phyloP scores from a whole-genome alignment of 2,329 filamentous ascomycete species.

The Thermothelomyces thermophilus region DNA sequence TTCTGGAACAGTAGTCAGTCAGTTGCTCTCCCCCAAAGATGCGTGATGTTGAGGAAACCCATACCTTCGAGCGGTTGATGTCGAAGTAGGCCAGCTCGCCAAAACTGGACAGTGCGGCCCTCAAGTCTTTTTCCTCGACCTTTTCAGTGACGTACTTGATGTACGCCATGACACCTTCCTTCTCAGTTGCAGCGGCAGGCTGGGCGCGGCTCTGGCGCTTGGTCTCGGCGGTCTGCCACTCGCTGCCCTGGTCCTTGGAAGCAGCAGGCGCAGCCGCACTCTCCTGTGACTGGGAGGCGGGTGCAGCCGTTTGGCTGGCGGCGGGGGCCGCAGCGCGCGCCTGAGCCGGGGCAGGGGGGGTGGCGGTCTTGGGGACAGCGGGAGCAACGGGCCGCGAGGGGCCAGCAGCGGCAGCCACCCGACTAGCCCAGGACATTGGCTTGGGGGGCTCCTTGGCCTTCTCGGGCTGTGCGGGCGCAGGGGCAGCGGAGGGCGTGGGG shows the following conservation, averaged over 20 bases:
- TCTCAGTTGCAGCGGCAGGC: conserved; percentile 58
- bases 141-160: conserved; percentile 94
- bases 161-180: conserved; percentile 75
- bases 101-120: conserved; percentile 61
- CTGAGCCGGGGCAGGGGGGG: conserved; percentile 45
- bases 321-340: conserved; percentile 50
- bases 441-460: conserved; percentile 47
- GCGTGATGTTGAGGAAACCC: conserved; percentile 13
- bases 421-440: conserved; percentile 71
- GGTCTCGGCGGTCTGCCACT: conserved; percentile 88
- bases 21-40: neutral
- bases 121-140: conserved; percentile 68
- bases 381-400: conserved; percentile 45
- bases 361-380: conserved; percentile 48
- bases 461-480: conserved; percentile 41
- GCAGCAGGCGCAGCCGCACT: conserved; percentile 28
- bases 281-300: conserved; percentile 35
- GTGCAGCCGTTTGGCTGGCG: conserved; percentile 34
- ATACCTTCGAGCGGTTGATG: conserved; percentile 76
- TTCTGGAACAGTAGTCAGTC: conserved; percentile 50
- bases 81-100: conserved; percentile 69
- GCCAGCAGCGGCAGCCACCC: conserved; percentile 54
- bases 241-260: conserved; percentile 51
- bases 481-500: conserved; percentile 47
- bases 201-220: conserved; percentile 76